Evolutionary conservation across 257 asterid genomes (phyloP).

Genomic region (Cruciata laevipes): DNA sequence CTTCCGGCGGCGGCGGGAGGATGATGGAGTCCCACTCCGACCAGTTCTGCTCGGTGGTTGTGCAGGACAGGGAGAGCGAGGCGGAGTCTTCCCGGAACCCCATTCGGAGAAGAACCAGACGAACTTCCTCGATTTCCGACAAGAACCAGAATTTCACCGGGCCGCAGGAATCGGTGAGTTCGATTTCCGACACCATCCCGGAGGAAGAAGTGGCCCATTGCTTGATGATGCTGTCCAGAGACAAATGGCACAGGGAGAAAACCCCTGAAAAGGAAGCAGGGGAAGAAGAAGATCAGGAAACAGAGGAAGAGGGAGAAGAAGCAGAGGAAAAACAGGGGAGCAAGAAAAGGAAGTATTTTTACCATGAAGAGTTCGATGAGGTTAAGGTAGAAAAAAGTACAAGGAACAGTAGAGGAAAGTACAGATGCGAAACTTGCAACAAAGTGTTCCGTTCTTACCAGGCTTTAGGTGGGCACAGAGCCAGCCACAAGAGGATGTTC

Average conservation of each 20-base stretch:
- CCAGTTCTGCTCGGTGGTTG: conserved; percentile 30
- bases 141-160: neutral
- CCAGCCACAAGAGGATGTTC: conserved; percentile 68
- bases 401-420: conserved; percentile 38
- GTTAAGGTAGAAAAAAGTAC: conserved; percentile 22
- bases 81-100: conserved; percentile 42
- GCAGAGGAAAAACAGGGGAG: conserved; percentile 2
- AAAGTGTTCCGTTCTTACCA: conserved; percentile 70
- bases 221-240: conserved; percentile 74
- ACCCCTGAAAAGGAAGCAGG: conserved; percentile 8
- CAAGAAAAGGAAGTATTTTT: neutral
- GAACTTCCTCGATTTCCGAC: conserved; percentile 33
- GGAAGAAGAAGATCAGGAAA: neutral
- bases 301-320: conserved; percentile 16
- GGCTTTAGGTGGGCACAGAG: conserved; percentile 91
- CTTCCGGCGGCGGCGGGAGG: neutral
- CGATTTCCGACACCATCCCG: conserved; percentile 55
- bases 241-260: conserved; percentile 41
- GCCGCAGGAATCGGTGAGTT: conserved; percentile 44
- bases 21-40: conserved; percentile 22
- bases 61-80: conserved; percentile 56
- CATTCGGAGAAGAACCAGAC: conserved; percentile 38
- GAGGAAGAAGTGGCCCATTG: conserved; percentile 81
- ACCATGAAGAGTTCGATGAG: conserved; percentile 24
- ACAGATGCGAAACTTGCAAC: conserved; percentile 70